Evolutionary conservation across 768 basidiomycete genomes (phyloP).

Genomic region (Grammothele lineata): DNA sequence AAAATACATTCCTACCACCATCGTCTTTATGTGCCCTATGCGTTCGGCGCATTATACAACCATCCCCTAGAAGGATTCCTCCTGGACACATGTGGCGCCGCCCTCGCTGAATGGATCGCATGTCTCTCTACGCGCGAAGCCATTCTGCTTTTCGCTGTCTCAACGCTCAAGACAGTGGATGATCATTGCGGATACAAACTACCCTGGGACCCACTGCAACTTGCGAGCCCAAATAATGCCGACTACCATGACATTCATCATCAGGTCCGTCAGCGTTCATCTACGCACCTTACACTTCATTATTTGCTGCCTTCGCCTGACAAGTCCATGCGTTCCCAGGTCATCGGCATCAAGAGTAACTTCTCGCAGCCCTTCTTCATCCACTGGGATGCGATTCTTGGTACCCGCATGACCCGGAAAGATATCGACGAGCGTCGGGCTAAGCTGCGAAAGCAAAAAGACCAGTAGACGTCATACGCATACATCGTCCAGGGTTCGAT

Average conservation of each 20-base stretch:
- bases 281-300: too few species aligned
- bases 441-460: slow-evolving; percentile 16
- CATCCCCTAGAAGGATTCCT: slow-evolving; percentile 94
- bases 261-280: slow-evolving; percentile 48
- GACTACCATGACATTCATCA: slow-evolving; percentile 99
- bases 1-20: slow-evolving; percentile 94
- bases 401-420: slow-evolving; percentile 75
- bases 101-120: slow-evolving; percentile 65
- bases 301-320: too few species aligned
- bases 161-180: slow-evolving; percentile 90
- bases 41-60: slow-evolving; percentile 96
- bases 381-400: slow-evolving; percentile 86
- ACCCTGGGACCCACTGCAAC: slow-evolving; percentile 89
- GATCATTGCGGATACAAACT: slow-evolving; percentile 91
- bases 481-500: not conserved
- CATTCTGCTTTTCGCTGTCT: slow-evolving; percentile 75
- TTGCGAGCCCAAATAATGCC: slow-evolving; percentile 83
- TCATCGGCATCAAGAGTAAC: slow-evolving; percentile 90
- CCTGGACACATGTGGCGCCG: slow-evolving; percentile 80
- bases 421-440: slow-evolving; percentile 51
- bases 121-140: slow-evolving; percentile 79
- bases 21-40: slow-evolving; percentile 93
- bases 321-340: slow-evolving; percentile 33
- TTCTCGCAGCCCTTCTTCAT: slow-evolving; percentile 95
- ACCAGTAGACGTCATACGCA: slow-evolving; percentile 14